phyloP scores from a whole-genome alignment of 805 yeast genomes.

The Ogataea degrootiae region DNA sequence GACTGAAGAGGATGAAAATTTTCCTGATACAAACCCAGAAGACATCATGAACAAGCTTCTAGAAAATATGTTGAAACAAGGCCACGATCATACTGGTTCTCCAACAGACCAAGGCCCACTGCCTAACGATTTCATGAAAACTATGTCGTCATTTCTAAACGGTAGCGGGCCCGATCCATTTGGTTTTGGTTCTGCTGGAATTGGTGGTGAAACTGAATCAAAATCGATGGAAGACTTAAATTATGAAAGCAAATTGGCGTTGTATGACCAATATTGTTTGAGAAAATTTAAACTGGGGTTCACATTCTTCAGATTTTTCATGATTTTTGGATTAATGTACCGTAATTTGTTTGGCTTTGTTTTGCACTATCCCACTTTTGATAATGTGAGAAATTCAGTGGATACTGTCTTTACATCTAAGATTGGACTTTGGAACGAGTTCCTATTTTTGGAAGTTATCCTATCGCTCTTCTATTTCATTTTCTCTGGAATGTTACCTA shows the following conservation, averaged over 20 bases:
- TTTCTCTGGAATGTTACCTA: background rate
- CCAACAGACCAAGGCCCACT: constrained; percentile 1
- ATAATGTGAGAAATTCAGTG: constrained; percentile 4
- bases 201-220: background rate
- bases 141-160: constrained; percentile 23
- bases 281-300: constrained; percentile 12
- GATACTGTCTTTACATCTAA: too few relatives aligned
- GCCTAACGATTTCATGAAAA: constrained; percentile 29
- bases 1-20: constrained; percentile 3
- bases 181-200: background rate
- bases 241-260: constrained; percentile 9
- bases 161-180: constrained; percentile 5
- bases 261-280: constrained; percentile 9
- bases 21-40: constrained; percentile 5
- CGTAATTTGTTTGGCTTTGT: constrained; percentile 4
- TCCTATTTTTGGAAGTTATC: constrained; percentile 18
- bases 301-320: constrained; percentile 14
- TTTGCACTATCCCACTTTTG: constrained; percentile 9
- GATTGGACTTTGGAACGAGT: constrained; percentile 18
- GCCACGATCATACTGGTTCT: constrained; percentile 9
- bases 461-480: constrained; percentile 13
- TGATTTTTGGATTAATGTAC: constrained; percentile 9
- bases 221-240: constrained; percentile 10
- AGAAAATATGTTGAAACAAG: constrained; percentile 14
- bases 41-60: constrained; percentile 14